Evolutionary conservation across 2,329 filamentous ascomycete genomes (phyloP).

Genomic region (Orbilia oligospora): DNA sequence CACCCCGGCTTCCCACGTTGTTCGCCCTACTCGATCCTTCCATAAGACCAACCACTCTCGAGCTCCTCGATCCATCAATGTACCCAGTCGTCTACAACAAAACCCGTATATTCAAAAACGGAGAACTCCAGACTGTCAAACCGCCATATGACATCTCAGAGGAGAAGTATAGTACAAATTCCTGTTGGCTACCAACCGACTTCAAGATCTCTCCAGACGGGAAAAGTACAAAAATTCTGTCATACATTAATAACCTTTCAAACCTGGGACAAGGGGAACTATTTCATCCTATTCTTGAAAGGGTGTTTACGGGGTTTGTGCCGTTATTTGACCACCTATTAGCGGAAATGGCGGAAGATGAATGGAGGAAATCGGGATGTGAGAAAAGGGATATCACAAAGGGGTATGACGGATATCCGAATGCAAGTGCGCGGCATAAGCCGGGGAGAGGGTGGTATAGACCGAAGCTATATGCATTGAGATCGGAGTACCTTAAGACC

Average conservation of each 20-base stretch:
- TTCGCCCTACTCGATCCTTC: background rate
- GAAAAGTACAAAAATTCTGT: background rate
- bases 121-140: background rate
- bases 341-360: background rate
- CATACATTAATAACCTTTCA: background rate
- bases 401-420: background rate
- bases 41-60: too few relatives aligned
- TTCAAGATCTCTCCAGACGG: background rate
- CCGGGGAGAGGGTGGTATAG: too few relatives aligned
- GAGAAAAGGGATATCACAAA: background rate
- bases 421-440: too few relatives aligned
- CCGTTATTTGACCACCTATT: background rate
- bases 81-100: background rate
- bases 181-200: background rate
- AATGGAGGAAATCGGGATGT: background rate
- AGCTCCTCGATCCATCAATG: background rate
- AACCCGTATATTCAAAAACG: background rate
- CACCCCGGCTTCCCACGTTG: background rate
- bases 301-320: background rate
- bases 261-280: background rate
- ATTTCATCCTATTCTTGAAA: background rate
- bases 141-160: too few relatives aligned
- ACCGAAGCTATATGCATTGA: too few relatives aligned
- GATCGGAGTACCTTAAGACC: too few relatives aligned
- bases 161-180: background rate